Evolutionary conservation across 306 rosid species (phyloP).

Genomic region (Astragalus glycyphyllos): DNA sequence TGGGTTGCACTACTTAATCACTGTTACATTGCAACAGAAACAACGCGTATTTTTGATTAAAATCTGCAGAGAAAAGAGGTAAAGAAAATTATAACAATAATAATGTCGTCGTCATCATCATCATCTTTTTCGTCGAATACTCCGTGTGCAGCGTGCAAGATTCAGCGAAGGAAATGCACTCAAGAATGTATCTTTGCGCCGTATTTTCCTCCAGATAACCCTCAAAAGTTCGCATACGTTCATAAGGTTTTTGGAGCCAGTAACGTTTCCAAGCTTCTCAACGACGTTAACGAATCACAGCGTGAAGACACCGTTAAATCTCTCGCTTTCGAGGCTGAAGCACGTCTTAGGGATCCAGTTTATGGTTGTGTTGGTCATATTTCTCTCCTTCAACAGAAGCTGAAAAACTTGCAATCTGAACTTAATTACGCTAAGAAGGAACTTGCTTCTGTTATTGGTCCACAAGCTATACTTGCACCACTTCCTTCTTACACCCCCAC

Average conservation of each 20-base stretch:
- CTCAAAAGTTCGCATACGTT: conserved; percentile 70
- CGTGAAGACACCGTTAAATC: conserved; percentile 71
- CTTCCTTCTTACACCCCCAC: neutral
- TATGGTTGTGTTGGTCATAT: conserved; percentile 51
- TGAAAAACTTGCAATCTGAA: conserved; percentile 35
- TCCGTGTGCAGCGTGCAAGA: conserved; percentile 87
- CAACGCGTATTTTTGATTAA: no score
- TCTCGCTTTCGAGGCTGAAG: conserved; percentile 51
- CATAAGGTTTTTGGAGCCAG: conserved; percentile 85
- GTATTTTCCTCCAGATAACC: conserved; percentile 81
- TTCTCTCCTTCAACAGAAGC: conserved; percentile 35
- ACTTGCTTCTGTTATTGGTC: conserved; percentile 33
- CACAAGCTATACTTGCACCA: neutral
- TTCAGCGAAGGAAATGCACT: conserved; percentile 72
- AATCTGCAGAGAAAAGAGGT: neutral
- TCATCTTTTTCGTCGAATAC: conserved; percentile 62
- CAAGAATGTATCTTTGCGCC: conserved; percentile 83
- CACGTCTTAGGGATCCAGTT: conserved; percentile 49
- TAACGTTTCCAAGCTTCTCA: conserved; percentile 70
- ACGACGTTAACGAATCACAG: conserved; percentile 60
- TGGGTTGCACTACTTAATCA: conserved; percentile 6
- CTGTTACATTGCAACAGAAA: no score
- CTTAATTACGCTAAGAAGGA: conserved; percentile 41
- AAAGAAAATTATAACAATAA: neutral
- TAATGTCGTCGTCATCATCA: conserved; percentile 28